Conservation (phyloP, 495 filamentous ascomycete species). For the Hyaloscypha finlandica region DNA sequence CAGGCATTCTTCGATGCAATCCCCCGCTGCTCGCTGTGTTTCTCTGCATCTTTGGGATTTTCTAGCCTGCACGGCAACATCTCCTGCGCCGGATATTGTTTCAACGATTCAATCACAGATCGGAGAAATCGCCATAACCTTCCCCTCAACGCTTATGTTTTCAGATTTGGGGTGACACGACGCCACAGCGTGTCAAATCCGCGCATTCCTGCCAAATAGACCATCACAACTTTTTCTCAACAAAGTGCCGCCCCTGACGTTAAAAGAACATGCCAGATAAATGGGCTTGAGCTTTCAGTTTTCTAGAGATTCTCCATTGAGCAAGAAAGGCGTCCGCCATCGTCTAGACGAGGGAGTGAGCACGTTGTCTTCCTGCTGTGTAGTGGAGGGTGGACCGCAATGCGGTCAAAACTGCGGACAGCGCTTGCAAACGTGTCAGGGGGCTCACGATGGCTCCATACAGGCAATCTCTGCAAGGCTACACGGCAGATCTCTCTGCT, state of each 20-base stretch:
- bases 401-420: neutral
- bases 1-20: constrained; percentile 8
- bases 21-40: neutral
- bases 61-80: constrained; percentile 7
- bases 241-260: neutral
- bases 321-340: neutral
- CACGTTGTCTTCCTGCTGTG: constrained; percentile 6
- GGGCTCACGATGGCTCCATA: neutral
- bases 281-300: neutral
- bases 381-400: neutral
- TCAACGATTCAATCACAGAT: constrained; percentile 10
- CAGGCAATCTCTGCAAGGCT: neutral
- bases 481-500: constrained; percentile 5
- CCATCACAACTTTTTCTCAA: neutral
- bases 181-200: constrained; percentile 2
- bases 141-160: neutral
- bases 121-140: constrained; percentile 2
- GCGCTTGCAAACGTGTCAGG: constrained; percentile 4
- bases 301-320: neutral
- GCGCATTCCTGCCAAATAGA: neutral
- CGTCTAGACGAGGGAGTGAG: neutral
- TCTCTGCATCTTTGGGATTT: constrained; percentile 16
- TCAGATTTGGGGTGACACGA: constrained; percentile 8
- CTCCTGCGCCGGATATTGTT: constrained; percentile 14
- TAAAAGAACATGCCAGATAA: neutral